These are phyloP conservation scores for Schizonepeta tenuifolia DNA, from an alignment of 257 asterid species.

Conservation along the genomic window DNA sequence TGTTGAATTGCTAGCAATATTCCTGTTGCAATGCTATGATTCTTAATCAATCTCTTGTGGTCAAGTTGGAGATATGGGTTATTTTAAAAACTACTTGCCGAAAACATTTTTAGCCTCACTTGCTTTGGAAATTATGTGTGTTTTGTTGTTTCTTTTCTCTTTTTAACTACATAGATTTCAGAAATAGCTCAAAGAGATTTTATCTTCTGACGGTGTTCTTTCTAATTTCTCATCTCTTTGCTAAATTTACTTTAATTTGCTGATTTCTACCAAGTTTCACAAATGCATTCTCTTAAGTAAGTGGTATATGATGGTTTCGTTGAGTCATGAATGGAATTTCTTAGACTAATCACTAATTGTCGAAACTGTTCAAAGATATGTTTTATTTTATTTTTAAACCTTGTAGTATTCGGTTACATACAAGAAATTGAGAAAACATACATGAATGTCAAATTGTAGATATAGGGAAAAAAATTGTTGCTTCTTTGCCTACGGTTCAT, in stretches of 20 bases:
- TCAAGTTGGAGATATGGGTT: neutral
- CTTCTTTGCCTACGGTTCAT: neutral
- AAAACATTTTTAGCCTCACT: conserved; percentile 2
- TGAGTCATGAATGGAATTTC: neutral
- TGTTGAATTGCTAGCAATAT: neutral
- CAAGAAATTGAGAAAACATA: neutral
- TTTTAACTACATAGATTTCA: neutral
- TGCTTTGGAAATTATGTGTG: neutral
- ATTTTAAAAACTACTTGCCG: neutral
- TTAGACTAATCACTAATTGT: neutral
- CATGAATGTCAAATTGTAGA: neutral
- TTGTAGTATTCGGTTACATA: neutral
- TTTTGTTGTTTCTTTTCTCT: neutral
- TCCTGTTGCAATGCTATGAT: neutral
- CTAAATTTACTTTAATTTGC: conserved; percentile 8
- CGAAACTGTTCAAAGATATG: neutral
- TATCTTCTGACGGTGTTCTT: neutral
- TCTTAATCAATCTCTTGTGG: neutral
- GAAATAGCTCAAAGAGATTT: neutral
- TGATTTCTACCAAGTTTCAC: neutral
- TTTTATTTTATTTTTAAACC: neutral
- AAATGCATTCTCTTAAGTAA: neutral
- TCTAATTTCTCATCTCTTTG: neutral
- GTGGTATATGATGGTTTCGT: neutral
- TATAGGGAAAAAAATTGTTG: neutral